Percentiles rank a stretch among this genome's conserved stretches.
Evolutionary conservation across 2,329 filamentous ascomycete species (phyloP).

Genomic region (Pyricularia pennisetigena): DNA sequence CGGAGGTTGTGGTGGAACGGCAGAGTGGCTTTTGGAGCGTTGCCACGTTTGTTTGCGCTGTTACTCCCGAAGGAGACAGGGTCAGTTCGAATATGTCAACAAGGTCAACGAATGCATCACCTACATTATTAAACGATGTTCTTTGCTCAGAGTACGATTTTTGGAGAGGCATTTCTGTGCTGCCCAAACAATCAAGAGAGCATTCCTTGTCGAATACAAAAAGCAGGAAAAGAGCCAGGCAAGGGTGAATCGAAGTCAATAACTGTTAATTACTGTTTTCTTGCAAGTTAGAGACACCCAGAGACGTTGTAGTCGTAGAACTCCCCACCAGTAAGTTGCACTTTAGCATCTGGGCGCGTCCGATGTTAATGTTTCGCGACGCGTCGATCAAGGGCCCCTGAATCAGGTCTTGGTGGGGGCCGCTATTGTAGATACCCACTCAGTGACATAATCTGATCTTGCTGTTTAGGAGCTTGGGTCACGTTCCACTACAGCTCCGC

Average conservation of each 20-base stretch:
- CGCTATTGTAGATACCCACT: neutral
- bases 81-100: neutral
- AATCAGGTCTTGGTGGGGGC: neutral
- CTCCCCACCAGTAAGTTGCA: neutral
- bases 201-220: neutral
- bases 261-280: neutral
- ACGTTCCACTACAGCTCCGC: neutral
- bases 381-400: neutral
- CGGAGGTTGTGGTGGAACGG: conserved; percentile 24
- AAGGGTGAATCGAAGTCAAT: neutral
- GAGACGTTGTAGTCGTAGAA: neutral
- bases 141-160: conserved; percentile 30
- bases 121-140: conserved; percentile 1
- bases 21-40: conserved; percentile 42
- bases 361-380: neutral
- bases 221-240: neutral
- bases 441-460: neutral
- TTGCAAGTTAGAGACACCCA: neutral
- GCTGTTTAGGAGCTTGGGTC: neutral
- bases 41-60: conserved; percentile 39
- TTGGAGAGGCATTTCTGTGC: conserved; percentile 25
- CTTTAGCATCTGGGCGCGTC: conserved; percentile 3
- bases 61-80: neutral
- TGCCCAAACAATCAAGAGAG: neutral
- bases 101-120: neutral